phyloP scores from a whole-genome alignment of 1,284 basidiomycete species.

The Filobasidium uniguttulatum region DNA sequence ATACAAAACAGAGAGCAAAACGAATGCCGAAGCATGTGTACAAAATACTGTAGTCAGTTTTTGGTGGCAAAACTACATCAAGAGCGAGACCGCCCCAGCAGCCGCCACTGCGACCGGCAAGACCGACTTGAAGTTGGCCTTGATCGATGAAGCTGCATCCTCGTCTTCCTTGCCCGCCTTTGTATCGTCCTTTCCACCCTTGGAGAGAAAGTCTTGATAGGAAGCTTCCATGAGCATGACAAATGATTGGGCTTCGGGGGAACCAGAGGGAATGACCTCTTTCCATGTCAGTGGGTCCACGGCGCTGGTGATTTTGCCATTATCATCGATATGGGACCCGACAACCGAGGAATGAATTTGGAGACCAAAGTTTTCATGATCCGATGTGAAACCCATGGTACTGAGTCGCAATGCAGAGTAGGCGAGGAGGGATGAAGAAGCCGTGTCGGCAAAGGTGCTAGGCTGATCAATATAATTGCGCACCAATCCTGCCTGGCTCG shows the following conservation, averaged over 20 bases:
- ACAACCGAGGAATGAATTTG: conserved; percentile 26
- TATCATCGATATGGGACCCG: conserved; percentile 28
- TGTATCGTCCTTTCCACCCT: conserved; percentile 42
- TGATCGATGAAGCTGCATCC: background rate
- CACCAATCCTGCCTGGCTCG: conserved; percentile 46
- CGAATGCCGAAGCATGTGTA: too few relatives aligned
- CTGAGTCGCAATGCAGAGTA: conserved; percentile 52
- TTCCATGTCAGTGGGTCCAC: conserved; percentile 52
- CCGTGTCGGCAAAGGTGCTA: conserved; percentile 55
- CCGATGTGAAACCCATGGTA: conserved; percentile 30
- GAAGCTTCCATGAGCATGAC: conserved; percentile 55
- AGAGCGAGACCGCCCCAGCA: too few relatives aligned
- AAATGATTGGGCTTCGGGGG: conserved; percentile 57
- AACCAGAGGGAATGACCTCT: conserved; percentile 39
- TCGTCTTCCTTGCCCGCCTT: conserved; percentile 2
- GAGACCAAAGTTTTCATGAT: conserved; percentile 24
- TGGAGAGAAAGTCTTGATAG: conserved; percentile 52
- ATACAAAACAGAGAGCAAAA: too few relatives aligned
- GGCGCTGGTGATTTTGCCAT: conserved; percentile 54
- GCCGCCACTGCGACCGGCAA: too few relatives aligned
- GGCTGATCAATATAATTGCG: conserved; percentile 58
- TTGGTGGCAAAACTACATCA: too few relatives aligned
- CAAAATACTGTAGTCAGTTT: too few relatives aligned
- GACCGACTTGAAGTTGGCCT: too few relatives aligned
- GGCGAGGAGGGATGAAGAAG: conserved; percentile 62